Conservation (phyloP, 305 asterid genomes). For the Petunia hybrid region DNA sequence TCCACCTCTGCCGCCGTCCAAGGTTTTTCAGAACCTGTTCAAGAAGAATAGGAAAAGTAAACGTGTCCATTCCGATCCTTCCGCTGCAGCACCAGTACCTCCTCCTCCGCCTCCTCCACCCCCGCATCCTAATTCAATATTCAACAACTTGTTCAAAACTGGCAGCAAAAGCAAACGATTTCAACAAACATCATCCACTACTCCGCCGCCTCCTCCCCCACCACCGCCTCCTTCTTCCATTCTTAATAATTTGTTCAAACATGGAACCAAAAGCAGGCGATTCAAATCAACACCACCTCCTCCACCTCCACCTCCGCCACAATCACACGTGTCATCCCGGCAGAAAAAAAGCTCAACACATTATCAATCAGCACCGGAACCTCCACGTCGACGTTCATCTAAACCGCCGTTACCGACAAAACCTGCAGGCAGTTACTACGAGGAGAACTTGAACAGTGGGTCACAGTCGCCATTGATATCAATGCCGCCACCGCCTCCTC, state of each 20-base stretch:
- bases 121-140: slow-evolving; percentile 64
- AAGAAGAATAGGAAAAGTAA: slow-evolving; percentile 69
- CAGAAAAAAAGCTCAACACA: slow-evolving; percentile 43
- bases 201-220: slow-evolving; percentile 54
- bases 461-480: slow-evolving; percentile 72
- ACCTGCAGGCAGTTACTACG: slow-evolving; percentile 44
- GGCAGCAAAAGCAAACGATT: slow-evolving; percentile 65
- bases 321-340: slow-evolving; percentile 30
- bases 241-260: slow-evolving; percentile 60
- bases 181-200: slow-evolving; percentile 43
- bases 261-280: slow-evolving; percentile 67
- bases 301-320: slow-evolving; percentile 55
- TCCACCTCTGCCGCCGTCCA: slow-evolving; percentile 61
- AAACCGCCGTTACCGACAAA: slow-evolving; percentile 75
- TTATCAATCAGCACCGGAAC: slow-evolving; percentile 41
- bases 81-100: slow-evolving; percentile 53
- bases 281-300: slow-evolving; percentile 50
- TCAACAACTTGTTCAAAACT: slow-evolving; percentile 66
- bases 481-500: slow-evolving; percentile 73
- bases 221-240: slow-evolving; percentile 65
- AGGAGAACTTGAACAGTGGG: slow-evolving; percentile 49
- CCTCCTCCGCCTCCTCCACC: slow-evolving; percentile 77
- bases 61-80: slow-evolving; percentile 70
- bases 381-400: slow-evolving; percentile 36
- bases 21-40: slow-evolving; percentile 67